phyloP scores from a whole-genome alignment of 139 green algal species.

The Penium margaritaceum region DNA sequence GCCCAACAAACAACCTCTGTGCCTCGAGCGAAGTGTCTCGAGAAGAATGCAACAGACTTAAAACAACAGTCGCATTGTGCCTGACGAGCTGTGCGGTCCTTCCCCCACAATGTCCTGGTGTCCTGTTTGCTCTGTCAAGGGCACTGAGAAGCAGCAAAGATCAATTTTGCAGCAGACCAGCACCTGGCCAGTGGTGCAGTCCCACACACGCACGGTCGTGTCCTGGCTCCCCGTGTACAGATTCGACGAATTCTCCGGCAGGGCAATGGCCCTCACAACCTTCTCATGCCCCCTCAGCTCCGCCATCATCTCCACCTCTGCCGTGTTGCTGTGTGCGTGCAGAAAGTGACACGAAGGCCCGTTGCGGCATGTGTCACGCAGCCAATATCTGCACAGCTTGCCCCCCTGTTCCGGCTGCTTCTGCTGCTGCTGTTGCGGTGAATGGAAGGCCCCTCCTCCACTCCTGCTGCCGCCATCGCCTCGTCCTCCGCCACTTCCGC shows the following conservation, averaged over 20 bases:
- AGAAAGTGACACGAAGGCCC: conserved; percentile 23
- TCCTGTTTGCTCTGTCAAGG: no score
- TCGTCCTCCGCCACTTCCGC: not conserved
- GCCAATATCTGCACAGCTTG: conserved; percentile 23
- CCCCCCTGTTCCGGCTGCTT: not conserved
- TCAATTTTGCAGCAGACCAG: no score
- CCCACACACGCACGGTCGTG: conserved; percentile 61
- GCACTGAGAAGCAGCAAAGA: no score
- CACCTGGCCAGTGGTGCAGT: conserved; percentile 58
- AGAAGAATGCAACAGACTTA: no score
- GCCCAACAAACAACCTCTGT: no score
- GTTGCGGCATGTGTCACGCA: conserved; percentile 12
- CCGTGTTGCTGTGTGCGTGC: conserved; percentile 15
- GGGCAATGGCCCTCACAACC: conserved; percentile 32
- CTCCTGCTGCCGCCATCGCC: not conserved
- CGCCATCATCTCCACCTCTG: conserved; percentile 33
- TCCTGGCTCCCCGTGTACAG: conserved; percentile 67
- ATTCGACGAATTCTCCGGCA: conserved; percentile 43
- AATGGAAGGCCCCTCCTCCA: not conserved
- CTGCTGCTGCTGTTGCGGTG: no score
- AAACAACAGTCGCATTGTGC: no score
- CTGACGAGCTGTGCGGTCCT: no score
- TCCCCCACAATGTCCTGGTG: no score
- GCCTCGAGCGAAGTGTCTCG: no score
- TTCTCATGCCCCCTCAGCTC: conserved; percentile 36